A percentile compares a stretch with the other conserved stretches of the same genome.
Evolutionary conservation across 2,329 filamentous ascomycete genomes (phyloP).

Genomic region (Fusarium globosum): DNA sequence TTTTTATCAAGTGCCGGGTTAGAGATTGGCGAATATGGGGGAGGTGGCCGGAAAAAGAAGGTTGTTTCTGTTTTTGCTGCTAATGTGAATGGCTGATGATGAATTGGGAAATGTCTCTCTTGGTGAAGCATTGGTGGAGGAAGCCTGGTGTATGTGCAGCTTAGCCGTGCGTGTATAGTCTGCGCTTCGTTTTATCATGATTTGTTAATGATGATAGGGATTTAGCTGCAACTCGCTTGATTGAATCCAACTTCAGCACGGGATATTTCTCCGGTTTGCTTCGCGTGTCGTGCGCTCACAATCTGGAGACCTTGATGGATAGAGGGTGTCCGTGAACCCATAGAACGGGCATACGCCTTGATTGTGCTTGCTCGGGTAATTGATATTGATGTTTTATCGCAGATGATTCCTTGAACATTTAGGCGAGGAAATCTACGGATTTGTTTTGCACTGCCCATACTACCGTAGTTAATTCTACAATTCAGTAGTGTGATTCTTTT

Average conservation of each 20-base stretch:
- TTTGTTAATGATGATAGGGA: neutral
- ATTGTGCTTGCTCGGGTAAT: neutral
- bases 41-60: conserved; percentile 4
- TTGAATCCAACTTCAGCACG: neutral
- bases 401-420: no score
- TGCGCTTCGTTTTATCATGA: neutral
- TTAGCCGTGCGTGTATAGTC: no score
- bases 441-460: no score
- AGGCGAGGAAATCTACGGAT: no score
- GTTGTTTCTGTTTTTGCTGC: neutral
- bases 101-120: neutral
- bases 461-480: no score
- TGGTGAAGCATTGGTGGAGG: neutral
- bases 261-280: fast-evolving
- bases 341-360: no score
- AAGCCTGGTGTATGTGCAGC: fast-evolving
- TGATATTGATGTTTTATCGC: no score
- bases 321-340: neutral
- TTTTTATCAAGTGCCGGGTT: conserved; percentile 5
- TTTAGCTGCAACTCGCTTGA: no score
- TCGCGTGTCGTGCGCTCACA: neutral
- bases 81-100: neutral
- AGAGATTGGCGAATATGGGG: conserved; percentile 2
- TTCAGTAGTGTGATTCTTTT: no score
- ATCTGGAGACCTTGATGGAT: neutral